Conservation (phyloP, 2,329 filamentous ascomycete species). For the Clonostachys rhizophaga region DNA sequence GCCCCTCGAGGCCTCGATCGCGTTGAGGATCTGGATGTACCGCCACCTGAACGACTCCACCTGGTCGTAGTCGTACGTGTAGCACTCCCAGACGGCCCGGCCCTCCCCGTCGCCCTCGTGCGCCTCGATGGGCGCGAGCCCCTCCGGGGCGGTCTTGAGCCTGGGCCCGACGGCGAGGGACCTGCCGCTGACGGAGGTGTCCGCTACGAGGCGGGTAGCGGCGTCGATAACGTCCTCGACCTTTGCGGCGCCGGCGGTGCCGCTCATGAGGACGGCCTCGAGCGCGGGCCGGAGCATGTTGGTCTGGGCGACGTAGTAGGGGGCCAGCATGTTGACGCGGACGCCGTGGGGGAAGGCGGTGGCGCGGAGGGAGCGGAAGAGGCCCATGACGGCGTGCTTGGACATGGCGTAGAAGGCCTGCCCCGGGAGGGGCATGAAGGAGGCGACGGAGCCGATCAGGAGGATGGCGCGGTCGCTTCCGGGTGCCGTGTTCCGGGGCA, state of each 20-base stretch:
- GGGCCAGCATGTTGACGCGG: constrained; percentile 61
- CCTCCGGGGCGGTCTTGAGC: constrained; percentile 29
- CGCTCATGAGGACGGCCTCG: constrained; percentile 49
- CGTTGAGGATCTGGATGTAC: constrained; percentile 49
- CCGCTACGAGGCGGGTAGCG: constrained; percentile 55
- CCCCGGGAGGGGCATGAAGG: constrained; percentile 36
- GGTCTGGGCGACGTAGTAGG: constrained; percentile 63
- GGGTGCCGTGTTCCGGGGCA: constrained; percentile 11
- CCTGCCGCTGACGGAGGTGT: constrained; percentile 50
- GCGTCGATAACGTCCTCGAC: constrained; percentile 60
- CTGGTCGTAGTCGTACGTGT: constrained; percentile 52
- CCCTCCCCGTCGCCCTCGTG: constrained; percentile 31
- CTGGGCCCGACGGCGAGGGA: constrained; percentile 54
- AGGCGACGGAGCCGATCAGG: constrained; percentile 59
- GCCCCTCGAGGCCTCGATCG: constrained; percentile 39
- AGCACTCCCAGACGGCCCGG: constrained; percentile 54
- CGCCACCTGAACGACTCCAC: constrained; percentile 51
- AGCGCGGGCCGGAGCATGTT: constrained; percentile 38
- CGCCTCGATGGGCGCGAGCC: constrained; percentile 13
- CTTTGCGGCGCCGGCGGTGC: constrained; percentile 40
- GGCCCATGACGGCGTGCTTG: constrained; percentile 63
- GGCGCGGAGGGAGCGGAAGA: constrained; percentile 55
- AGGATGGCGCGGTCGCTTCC: constrained; percentile 53
- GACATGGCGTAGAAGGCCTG: constrained; percentile 51
- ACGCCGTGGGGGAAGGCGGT: constrained; percentile 41